These are phyloP conservation scores for Xylaria sp. DNA, from an alignment of 2,329 filamentous ascomycete species.

Conservation along the genomic window DNA sequence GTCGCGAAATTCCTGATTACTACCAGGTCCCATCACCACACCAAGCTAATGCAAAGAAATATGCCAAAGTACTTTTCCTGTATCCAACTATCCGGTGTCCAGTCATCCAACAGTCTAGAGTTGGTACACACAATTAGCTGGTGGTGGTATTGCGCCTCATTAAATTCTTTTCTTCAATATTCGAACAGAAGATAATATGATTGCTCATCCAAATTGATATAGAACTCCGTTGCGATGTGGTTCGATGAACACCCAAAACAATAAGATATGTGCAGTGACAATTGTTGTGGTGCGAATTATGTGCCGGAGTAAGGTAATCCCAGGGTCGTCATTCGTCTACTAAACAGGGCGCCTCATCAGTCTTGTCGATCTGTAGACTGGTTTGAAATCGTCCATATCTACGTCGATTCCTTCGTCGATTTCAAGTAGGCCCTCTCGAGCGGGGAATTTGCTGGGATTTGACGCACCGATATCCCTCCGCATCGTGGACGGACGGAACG, in stretches of 20 bases:
- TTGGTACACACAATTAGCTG: slow-evolving; percentile 1
- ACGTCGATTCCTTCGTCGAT: slow-evolving; percentile 51
- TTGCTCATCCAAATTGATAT: slow-evolving; percentile 37
- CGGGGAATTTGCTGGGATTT: slow-evolving; percentile 40
- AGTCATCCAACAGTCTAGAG: background rate
- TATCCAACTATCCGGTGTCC: slow-evolving; percentile 11
- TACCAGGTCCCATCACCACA: slow-evolving; percentile 5
- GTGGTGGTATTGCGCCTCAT: slow-evolving; percentile 5
- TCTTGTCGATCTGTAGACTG: slow-evolving; percentile 42
- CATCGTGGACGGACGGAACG: slow-evolving; percentile 65
- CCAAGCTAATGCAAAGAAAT: slow-evolving; percentile 28
- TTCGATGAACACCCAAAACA: slow-evolving; percentile 37
- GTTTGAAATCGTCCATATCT: slow-evolving; percentile 47
- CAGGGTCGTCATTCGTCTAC: slow-evolving; percentile 23
- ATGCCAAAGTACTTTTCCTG: slow-evolving; percentile 29
- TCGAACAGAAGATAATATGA: slow-evolving; percentile 7
- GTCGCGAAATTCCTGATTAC: slow-evolving; percentile 9
- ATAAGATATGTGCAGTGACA: slow-evolving; percentile 28
- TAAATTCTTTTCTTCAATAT: slow-evolving; percentile 1
- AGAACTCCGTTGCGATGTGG: slow-evolving; percentile 46
- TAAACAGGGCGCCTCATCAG: slow-evolving; percentile 41
- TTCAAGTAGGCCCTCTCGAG: slow-evolving; percentile 41
- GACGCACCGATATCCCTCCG: slow-evolving; percentile 57
- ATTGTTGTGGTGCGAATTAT: slow-evolving; percentile 22
- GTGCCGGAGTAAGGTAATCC: slow-evolving; percentile 5